Evolutionary conservation across 2,329 filamentous ascomycete species (phyloP), one percentile per base, ranked within the genome.

Genomic region (Penicillium italicum): DNA sequence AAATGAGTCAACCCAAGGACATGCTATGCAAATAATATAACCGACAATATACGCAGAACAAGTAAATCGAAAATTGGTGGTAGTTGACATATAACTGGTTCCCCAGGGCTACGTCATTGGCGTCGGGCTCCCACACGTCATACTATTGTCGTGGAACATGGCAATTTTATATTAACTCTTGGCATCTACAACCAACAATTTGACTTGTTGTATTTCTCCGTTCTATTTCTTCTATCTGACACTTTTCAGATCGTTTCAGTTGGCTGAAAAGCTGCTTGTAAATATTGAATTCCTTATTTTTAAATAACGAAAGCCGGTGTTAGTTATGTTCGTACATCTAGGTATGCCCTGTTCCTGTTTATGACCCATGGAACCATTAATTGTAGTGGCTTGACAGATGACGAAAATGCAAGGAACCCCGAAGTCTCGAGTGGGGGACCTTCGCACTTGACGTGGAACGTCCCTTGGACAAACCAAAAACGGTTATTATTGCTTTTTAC

Each of bases 51-150:
- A 14, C 2, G 10, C 14, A 47, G 20, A 47, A 22, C 43, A 48
- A 30, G 38, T 41, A 16, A 50, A 53, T 20, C n/a, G 16, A 26
- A 47, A n/a, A 43, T 28, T 11, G 33, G 26, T 48, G 38, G 24
- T 30, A n/a, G 14, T 50, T 56, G 38, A 55, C 48, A 58, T 50
- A 44, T 53, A 58, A 49, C 47, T 30, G 44, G 53, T 28, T 9
- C n/a, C 9, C 34, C n/a, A 37, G 9, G n/a, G 7, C 42, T 55
- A 58, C 56, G 56, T 58, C 56, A 58, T 58, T 42, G 56, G 56
- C 48, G 48, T 50, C 46, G 38, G 20, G 28, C n/a, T 6, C 24
- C 30, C 11, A 46, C 45, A 64, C 62, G 62, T 64, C 62, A 64
- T 64, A 43, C 36, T 40, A 50, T 34, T 36, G 37, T 36, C 49